Base-by-base conservation (phyloP, 140 eudicot genomes). In the Senecio squalidus region DNA sequence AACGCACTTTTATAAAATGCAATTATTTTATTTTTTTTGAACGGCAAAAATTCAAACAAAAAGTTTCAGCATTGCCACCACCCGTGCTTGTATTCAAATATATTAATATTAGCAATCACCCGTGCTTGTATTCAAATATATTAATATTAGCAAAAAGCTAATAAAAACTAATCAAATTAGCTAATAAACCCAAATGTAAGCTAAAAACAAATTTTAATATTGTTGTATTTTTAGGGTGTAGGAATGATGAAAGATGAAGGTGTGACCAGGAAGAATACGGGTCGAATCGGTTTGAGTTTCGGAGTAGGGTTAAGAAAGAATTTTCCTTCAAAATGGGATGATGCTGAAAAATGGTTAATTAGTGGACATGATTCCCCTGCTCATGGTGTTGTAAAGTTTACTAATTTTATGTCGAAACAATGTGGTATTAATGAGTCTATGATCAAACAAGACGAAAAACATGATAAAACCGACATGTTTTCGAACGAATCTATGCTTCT, bases 261-360 rank as follows among this genome's bases (percentile, higher is more conserved):
- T 27, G 75, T 75, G 77, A 47, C 75, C 28, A 58, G 40, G 15
- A 60, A 50, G 38, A 59, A 60, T 5, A 77, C 80, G 36, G 84
- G 83, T 15, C 80, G 96, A 74, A 91, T 94, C 29, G 59, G 78
- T 56, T 88, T 81, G 66, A 76, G 85, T 71, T 84, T 84, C 60
- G 81, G 76, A 39, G 55, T 63, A 51, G 70, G 81, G 51, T 48
- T 84, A 26, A 84, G 83, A 69, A 84, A 78, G 55, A 71, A 25
- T 21, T 66, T 84, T n/a, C 90, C 96, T 57, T 88, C 96, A 2
- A 88, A 88, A 58, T 88, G 96, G 96, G 96, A 88, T 66, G 94
- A 88, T 79, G 96, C 96, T 11, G 83, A 84, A 41, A 88, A 88
- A 69, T 88, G 96, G 96, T 81, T 88, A 14, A 67, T 77, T 38